Percentiles rank a stretch among this genome's conserved stretches.
These are phyloP conservation scores for Tetrapisispora phaffii DNA, from an alignment of 805 yeast genomes.

Conservation along the genomic window DNA sequence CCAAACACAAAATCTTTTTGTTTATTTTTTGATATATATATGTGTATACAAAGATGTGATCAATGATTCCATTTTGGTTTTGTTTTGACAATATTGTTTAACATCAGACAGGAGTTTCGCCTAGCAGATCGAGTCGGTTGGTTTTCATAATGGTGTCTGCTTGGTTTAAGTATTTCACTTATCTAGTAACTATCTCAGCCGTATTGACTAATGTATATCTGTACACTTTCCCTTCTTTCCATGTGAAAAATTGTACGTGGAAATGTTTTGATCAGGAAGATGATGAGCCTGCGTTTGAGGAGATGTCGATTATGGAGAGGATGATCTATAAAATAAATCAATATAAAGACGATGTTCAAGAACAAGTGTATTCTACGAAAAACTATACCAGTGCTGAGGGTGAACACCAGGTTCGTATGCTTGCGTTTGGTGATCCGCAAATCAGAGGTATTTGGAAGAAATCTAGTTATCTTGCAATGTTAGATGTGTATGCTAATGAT, in stretches of 20 bases:
- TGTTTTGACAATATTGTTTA: too few relatives aligned
- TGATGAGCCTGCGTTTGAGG: not conserved
- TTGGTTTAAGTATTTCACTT: not conserved
- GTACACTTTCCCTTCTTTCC: constrained; percentile 64
- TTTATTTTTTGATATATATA: too few relatives aligned
- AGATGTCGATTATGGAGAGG: constrained; percentile 2
- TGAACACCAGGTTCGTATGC: constrained; percentile 37
- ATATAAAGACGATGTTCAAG: not conserved
- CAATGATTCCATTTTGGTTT: too few relatives aligned
- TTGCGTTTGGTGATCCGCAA: constrained; percentile 95
- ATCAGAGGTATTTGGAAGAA: constrained; percentile 77
- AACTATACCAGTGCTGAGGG: not conserved
- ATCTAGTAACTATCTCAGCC: constrained; percentile 28
- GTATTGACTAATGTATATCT: constrained; percentile 49
- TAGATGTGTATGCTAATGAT: constrained; percentile 89
- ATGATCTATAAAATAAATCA: not conserved
- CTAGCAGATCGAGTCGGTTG: too few relatives aligned
- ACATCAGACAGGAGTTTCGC: too few relatives aligned
- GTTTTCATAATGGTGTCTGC: not conserved
- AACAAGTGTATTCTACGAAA: constrained; percentile 10
- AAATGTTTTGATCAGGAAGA: constrained; percentile 7
- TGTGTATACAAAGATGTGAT: too few relatives aligned
- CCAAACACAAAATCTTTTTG: too few relatives aligned
- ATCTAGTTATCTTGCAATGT: constrained; percentile 58
- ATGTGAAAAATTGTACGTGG: constrained; percentile 55